Conservation (phyloP, 208 protist genomes). For the Zelonia costaricensis region DNA sequence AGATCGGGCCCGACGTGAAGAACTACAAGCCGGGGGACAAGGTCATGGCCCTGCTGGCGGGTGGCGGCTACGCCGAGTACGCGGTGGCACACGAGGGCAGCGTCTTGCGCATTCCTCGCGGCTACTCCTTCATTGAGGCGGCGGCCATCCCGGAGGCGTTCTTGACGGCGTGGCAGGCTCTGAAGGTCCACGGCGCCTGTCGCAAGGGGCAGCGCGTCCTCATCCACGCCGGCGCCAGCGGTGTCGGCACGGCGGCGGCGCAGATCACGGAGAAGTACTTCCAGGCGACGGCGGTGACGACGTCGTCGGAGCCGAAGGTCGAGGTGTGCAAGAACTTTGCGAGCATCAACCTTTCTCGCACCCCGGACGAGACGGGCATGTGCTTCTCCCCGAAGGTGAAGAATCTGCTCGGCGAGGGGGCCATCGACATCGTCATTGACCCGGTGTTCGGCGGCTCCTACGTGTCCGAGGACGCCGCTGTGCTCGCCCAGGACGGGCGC, state of each 20-base stretch:
- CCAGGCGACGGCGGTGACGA: constrained; percentile 60
- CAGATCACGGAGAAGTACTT: constrained; percentile 89
- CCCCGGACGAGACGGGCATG: constrained; percentile 62
- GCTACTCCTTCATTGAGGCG: constrained; percentile 86
- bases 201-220: constrained; percentile 74
- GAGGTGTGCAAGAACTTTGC: constrained; percentile 71
- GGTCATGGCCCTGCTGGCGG: constrained; percentile 85
- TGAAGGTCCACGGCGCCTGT: constrained; percentile 70
- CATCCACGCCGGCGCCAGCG: constrained; percentile 89
- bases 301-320: constrained; percentile 68
- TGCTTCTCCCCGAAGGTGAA: constrained; percentile 74
- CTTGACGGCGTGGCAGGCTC: constrained; percentile 91
- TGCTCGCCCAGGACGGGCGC: constrained; percentile 69
- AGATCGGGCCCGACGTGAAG: constrained; percentile 60
- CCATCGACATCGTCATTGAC: constrained; percentile 79
- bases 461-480: constrained; percentile 53
- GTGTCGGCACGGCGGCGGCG: constrained; percentile 82
- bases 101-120: constrained; percentile 81
- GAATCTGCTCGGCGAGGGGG: constrained; percentile 39
- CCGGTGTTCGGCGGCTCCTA: constrained; percentile 78
- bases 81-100: constrained; percentile 68
- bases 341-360: constrained; percentile 51
- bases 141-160: constrained; percentile 92
- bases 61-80: constrained; percentile 94
- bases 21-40: constrained; percentile 81